These are phyloP conservation scores for Malus sylvestris DNA, from an alignment of 306 rosid species.

Conservation along the genomic window DNA sequence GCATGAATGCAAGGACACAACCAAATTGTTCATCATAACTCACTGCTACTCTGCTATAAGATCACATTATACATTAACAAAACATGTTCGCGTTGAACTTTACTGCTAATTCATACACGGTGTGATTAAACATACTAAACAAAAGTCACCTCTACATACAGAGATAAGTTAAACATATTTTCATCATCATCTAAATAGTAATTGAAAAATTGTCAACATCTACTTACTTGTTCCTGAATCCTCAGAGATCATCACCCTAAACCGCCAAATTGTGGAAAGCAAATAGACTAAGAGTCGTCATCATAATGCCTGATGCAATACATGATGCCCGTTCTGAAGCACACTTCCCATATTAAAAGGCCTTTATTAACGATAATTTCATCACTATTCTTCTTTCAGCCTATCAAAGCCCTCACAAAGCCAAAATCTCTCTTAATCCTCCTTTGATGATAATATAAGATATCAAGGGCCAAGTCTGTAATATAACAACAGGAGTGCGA, in stretches of 20 bases:
- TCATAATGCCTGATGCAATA: constrained; percentile 7
- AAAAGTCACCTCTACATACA: background rate
- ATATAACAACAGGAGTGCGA: constrained; percentile 2
- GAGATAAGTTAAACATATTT: background rate
- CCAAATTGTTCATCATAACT: background rate
- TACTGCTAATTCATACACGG: background rate
- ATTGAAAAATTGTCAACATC: background rate
- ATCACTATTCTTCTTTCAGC: constrained; percentile 7
- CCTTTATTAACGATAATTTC: constrained; percentile 10
- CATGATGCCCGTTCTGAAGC: constrained; percentile 4
- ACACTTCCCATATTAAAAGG: constrained; percentile 1
- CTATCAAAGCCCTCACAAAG: constrained; percentile 3
- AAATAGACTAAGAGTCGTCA: background rate
- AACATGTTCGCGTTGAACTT: background rate
- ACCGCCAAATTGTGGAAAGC: background rate
- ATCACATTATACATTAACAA: background rate
- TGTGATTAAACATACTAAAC: background rate
- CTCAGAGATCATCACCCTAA: background rate
- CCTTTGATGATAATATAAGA: constrained; percentile 3
- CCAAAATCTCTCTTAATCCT: constrained; percentile 2
- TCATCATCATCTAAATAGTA: constrained; percentile 4
- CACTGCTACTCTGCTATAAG: background rate
- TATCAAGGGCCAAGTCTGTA: constrained; percentile 6
- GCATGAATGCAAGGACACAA: background rate
- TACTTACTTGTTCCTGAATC: background rate